A percentile compares a stretch with the other conserved stretches of the same genome.
Evolutionary conservation across 345 rosid species (phyloP).

Genomic region (rapeseed (Brassica napus)): DNA sequence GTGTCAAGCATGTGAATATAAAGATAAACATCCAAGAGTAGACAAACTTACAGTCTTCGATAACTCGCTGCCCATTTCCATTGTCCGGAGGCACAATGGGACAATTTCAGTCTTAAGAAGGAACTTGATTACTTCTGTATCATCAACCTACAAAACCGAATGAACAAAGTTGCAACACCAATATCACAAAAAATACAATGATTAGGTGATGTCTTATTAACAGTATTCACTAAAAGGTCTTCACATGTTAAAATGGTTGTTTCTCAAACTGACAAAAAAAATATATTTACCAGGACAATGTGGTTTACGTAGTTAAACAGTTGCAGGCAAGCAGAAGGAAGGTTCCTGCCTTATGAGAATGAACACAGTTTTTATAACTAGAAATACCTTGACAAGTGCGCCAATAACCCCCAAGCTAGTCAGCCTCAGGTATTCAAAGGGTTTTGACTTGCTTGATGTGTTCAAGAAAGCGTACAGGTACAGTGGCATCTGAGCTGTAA

Average conservation of each 20-base stretch:
- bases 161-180: slow-evolving; percentile 18
- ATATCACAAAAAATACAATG: background rate
- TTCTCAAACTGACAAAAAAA: slow-evolving; percentile 20
- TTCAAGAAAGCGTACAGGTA: slow-evolving; percentile 56
- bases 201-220: background rate
- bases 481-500: slow-evolving; percentile 51
- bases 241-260: slow-evolving; percentile 5
- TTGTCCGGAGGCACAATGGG: slow-evolving; percentile 53
- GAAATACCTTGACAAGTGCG: slow-evolving; percentile 57
- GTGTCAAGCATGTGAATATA: slow-evolving; percentile 18
- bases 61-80: slow-evolving; percentile 50
- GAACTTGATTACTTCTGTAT: slow-evolving; percentile 41
- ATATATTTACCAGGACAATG: slow-evolving; percentile 7
- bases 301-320: slow-evolving; percentile 3
- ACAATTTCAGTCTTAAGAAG: slow-evolving; percentile 48
- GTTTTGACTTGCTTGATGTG: slow-evolving; percentile 33
- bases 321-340: slow-evolving; percentile 3
- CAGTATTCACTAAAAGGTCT: slow-evolving; percentile 20
- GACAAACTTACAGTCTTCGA: slow-evolving; percentile 55
- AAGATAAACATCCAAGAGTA: slow-evolving; percentile 18
- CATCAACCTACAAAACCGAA: slow-evolving; percentile 46
- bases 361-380: slow-evolving; percentile 1
- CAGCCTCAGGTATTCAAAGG: slow-evolving; percentile 55
- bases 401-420: slow-evolving; percentile 66
- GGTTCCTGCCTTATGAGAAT: slow-evolving; percentile 9